phyloP scores from a whole-genome alignment of 768 basidiomycete genomes.

The Paxillus ammoniavirescens region DNA sequence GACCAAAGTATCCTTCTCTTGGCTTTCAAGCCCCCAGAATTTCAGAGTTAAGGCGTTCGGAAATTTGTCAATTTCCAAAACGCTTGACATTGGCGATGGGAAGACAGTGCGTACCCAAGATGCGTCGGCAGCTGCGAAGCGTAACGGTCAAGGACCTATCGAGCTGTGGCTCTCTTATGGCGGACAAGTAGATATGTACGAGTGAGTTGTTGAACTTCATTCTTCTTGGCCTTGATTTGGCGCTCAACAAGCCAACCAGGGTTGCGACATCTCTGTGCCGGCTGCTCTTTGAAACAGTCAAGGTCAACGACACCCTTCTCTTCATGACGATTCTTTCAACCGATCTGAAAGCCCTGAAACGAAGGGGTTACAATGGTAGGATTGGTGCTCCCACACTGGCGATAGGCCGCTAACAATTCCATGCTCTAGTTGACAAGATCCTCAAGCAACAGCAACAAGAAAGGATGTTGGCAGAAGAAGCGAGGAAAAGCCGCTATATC shows the following conservation, averaged over 20 bases:
- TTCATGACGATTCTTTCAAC: conserved; percentile 95
- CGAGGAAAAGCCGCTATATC: conserved; percentile 25
- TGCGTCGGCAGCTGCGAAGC: conserved; percentile 69
- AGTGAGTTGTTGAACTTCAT: conserved; percentile 52
- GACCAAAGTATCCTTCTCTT: conserved; percentile 58
- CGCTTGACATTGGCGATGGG: conserved; percentile 50
- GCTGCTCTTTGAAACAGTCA: conserved; percentile 71
- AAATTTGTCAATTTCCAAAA: conserved; percentile 61
- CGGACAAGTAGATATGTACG: conserved; percentile 84
- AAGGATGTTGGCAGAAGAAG: conserved; percentile 51
- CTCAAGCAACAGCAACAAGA: conserved; percentile 79
- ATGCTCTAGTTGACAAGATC: conserved; percentile 76
- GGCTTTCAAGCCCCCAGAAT: conserved; percentile 62
- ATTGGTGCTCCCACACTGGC: background rate
- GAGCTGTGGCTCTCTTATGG: conserved; percentile 77
- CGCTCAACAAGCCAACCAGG: conserved; percentile 37
- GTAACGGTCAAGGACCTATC: conserved; percentile 55
- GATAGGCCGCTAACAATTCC: conserved; percentile 9
- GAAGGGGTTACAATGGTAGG: conserved; percentile 84
- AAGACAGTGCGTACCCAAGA: conserved; percentile 57
- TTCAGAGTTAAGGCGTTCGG: conserved; percentile 70
- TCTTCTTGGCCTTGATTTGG: background rate
- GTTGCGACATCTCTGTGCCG: conserved; percentile 84
- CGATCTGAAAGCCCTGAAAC: conserved; percentile 74
- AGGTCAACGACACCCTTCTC: conserved; percentile 83